Conservation (phyloP, 495 filamentous ascomycete species). For the Hyaloscypha variabilis region DNA sequence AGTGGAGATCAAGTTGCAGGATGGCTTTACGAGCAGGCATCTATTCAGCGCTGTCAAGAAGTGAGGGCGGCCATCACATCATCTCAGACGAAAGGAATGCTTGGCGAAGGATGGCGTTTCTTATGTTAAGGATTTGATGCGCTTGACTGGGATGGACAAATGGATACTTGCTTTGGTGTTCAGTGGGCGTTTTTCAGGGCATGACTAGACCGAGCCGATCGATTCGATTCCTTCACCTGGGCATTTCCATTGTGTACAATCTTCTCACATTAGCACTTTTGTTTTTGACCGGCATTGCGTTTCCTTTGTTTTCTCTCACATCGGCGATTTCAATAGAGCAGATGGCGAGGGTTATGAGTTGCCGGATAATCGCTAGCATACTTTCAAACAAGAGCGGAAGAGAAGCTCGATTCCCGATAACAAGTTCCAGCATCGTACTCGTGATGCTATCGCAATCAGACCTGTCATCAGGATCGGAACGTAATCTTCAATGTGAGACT, state of each 20-base stretch:
- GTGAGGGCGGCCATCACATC: neutral
- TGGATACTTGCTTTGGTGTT: slow-evolving; percentile 1
- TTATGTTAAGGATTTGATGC: slow-evolving; percentile 3
- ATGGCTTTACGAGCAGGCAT: slow-evolving; percentile 64
- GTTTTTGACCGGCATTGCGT: slow-evolving; percentile 10
- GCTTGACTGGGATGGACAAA: neutral
- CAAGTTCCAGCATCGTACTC: neutral
- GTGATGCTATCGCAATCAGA: too few species aligned
- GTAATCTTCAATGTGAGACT: neutral
- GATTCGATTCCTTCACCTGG: neutral
- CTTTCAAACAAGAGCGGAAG: neutral
- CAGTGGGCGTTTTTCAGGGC: neutral
- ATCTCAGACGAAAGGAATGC: neutral
- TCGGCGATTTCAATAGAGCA: neutral
- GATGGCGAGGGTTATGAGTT: neutral
- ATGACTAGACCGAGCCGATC: slow-evolving; percentile 7
- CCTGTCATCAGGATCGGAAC: neutral
- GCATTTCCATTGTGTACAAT: slow-evolving; percentile 1
- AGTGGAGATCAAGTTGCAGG: slow-evolving; percentile 56
- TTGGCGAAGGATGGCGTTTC: neutral
- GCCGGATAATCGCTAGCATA: neutral
- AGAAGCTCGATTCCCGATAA: neutral
- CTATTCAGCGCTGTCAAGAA: slow-evolving; percentile 18
- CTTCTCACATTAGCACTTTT: neutral
- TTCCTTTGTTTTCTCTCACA: slow-evolving; percentile 3